phyloP scores from a whole-genome alignment of 2,329 filamentous ascomycete species.

The Alternaria gaisen region DNA sequence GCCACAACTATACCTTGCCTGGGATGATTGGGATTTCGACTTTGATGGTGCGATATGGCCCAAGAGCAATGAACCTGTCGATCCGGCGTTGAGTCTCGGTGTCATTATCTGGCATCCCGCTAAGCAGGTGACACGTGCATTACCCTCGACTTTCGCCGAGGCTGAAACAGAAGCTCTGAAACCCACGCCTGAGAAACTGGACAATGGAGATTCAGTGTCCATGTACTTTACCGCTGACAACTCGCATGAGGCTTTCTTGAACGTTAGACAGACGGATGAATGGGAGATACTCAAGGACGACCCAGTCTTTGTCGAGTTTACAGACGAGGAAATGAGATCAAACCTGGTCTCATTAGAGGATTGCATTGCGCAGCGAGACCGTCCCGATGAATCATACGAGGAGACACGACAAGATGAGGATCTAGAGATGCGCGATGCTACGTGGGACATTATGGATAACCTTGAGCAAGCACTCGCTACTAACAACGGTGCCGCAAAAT shows the following conservation, averaged over 20 bases:
- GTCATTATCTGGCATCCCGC: slow-evolving; percentile 58
- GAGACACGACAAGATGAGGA: slow-evolving; percentile 36
- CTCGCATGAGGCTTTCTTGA: slow-evolving; percentile 55
- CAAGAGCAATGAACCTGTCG: slow-evolving; percentile 56
- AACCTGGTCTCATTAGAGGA: slow-evolving; percentile 55
- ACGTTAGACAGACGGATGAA: slow-evolving; percentile 59
- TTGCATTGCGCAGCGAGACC: slow-evolving; percentile 53
- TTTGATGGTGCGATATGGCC: slow-evolving; percentile 57
- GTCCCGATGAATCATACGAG: slow-evolving; percentile 42
- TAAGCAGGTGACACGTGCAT: slow-evolving; percentile 53
- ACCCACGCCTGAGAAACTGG: slow-evolving; percentile 46
- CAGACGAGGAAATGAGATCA: slow-evolving; percentile 48
- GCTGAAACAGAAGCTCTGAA: slow-evolving; percentile 55
- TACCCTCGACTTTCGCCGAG: slow-evolving; percentile 55
- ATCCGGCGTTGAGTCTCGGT: slow-evolving; percentile 56
- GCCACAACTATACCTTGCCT: slow-evolving; percentile 44
- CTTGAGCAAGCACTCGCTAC: slow-evolving; percentile 51
- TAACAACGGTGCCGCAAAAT: slow-evolving; percentile 22
- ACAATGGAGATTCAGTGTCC: slow-evolving; percentile 58
- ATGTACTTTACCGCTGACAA: slow-evolving; percentile 58
- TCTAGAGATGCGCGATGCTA: slow-evolving; percentile 46
- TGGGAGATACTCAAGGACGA: slow-evolving; percentile 62
- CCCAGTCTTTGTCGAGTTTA: slow-evolving; percentile 59
- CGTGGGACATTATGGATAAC: slow-evolving; percentile 52
- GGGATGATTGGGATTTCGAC: slow-evolving; percentile 55